Base-by-base conservation (phyloP, 164 flowering plant genomes). In the Stephania cephalantha region DNA sequence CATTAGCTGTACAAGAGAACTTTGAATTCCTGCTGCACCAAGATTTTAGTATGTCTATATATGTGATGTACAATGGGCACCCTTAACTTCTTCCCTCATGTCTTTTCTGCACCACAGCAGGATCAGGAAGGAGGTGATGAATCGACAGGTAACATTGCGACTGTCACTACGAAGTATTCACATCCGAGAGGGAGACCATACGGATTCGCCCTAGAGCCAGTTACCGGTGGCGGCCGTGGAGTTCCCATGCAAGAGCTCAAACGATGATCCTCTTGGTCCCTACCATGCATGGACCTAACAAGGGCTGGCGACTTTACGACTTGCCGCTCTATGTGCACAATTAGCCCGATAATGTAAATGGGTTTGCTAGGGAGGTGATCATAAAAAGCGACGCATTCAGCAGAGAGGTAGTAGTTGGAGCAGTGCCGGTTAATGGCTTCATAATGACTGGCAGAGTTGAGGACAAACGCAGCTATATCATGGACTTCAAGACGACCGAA, bases 141-240 rank as follows among this genome's bases (percentile, higher is more conserved):
- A 89, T 86, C 95, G 79, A 88, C 90, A 75, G 96, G 99, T 78
- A 96, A 79, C 97, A 96, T 96, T 7, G 98, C 97, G 69, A 94
- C 88, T 55, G 99, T 96, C 78, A 96, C 98, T 73, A 94, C 69
- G 71, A 88, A 96, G 78, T 88, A 95, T 82, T 95, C 98, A 85
- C 90, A 90, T 69, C 99, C 99, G 73, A 85, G 30, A 7, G 97
- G 89, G 65, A 94, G 93, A 70, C 87, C 87, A 68, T 86, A 93
- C 2, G 97, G 93, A 77, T 91, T 90, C 10, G 75, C 72, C 42
- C 79, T 72, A 44, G 84, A 78, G 31, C 84, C 85, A 18, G 85
- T 71, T 58, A 80, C 87, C 76, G 83, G 70, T 71, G 83, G 46
- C 85, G 82, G 76, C 22, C 81, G 78, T 20, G 72, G 85, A n/a